Percentiles rank a stretch among this genome's conserved stretches.
Evolutionary conservation across 2,329 filamentous ascomycete species (phyloP).

Genomic region (Scytalidium lignicola): DNA sequence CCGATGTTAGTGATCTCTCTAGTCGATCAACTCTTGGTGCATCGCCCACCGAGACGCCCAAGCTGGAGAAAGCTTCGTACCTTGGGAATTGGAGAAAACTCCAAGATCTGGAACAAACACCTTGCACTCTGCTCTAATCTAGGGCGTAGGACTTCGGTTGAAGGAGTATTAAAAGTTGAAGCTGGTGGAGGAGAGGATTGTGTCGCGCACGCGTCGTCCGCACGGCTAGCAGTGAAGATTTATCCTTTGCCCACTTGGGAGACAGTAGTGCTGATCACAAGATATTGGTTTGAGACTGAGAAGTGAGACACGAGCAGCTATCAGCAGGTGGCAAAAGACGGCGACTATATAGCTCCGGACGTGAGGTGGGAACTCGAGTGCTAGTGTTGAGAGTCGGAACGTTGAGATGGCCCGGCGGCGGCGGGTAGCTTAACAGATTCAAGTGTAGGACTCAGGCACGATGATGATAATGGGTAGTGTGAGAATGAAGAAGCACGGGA

Average conservation of each 20-base stretch:
- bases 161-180: too few relatives aligned
- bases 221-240: not conserved
- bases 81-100: not conserved
- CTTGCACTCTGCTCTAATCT: too few relatives aligned
- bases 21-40: not conserved
- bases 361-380: not conserved
- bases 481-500: not conserved
- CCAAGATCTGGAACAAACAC: too few relatives aligned
- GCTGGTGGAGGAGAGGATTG: not conserved
- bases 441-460: not conserved
- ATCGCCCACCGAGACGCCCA: not conserved
- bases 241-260: not conserved
- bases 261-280: not conserved
- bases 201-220: not conserved
- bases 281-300: not conserved
- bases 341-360: not conserved
- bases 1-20: not conserved
- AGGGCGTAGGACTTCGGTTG: too few relatives aligned
- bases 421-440: not conserved
- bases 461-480: not conserved
- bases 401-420: not conserved
- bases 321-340: not conserved
- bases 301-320: not conserved
- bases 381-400: not conserved
- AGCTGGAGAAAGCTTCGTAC: not conserved